Percentiles rank a stretch among this genome's conserved stretches.
Conservation (phyloP, 129 eudicot genomes). For the Kitagawia praeruptora region DNA sequence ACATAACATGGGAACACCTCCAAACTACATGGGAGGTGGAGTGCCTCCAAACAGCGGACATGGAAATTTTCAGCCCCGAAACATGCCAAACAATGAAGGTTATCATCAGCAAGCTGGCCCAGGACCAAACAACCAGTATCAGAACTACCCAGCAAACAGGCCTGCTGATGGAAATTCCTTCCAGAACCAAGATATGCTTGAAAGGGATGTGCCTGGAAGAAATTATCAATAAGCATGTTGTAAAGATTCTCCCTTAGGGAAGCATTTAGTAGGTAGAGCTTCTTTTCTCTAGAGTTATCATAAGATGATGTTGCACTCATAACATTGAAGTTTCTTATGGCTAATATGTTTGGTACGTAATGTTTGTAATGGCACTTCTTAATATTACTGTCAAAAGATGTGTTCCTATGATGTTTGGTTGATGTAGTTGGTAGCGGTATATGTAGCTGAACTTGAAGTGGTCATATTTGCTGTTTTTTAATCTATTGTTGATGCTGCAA, state of each 20-base stretch:
- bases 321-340: not conserved
- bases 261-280: not conserved
- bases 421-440: not conserved
- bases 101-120: slow-evolving; percentile 39
- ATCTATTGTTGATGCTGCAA: not conserved
- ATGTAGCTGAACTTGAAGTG: not conserved
- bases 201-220: slow-evolving; percentile 51
- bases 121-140: slow-evolving; percentile 29
- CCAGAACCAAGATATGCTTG: slow-evolving; percentile 52
- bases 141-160: slow-evolving; percentile 31
- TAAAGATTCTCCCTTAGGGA: not conserved
- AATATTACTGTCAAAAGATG: not conserved
- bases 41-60: slow-evolving; percentile 16
- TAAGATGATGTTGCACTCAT: not conserved
- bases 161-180: slow-evolving; percentile 38
- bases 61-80: slow-evolving; percentile 30
- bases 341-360: not conserved
- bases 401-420: not conserved
- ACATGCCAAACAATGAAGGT: slow-evolving; percentile 37
- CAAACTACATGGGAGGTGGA: slow-evolving; percentile 22
- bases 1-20: not conserved
- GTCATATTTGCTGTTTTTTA: not conserved
- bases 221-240: slow-evolving; percentile 31
- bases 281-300: not conserved
- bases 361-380: not conserved